Base-by-base conservation (phyloP, 306 rosid species). In the Purshia tridentata region DNA sequence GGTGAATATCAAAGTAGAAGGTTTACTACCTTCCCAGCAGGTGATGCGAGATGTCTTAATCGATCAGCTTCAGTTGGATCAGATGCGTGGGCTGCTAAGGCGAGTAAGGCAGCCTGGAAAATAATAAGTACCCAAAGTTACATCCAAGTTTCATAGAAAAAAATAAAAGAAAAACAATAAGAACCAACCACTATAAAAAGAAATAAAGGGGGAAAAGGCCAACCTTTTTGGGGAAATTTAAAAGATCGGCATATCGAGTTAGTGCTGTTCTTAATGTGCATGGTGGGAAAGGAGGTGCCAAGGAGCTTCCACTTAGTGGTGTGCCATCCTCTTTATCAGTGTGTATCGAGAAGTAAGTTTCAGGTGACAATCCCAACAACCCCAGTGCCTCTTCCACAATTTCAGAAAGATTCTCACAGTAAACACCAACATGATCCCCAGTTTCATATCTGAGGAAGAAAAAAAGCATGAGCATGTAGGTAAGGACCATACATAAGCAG, bases 351-450 rank as follows among this genome's bases (percentile, higher is more conserved):
- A 95, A 95, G 78, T 88, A 86, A 22, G 85, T 83, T 65, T 92
- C 93, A 23, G 96, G 97, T 20, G 97, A 84, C 82, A 88, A 77
- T 62, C 91, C 93, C 75, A 90, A 68, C 77, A 92, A 49, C 45
- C 70, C 83, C 66, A 90, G 45, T 3, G 96, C 93, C 80, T 90
- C 98, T 65, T 90, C 96, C 72, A 92, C 97, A 42, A 81, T 78
- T 79, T 95, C 99, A 50, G 88, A 62, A 62, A 88, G 85, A 83
- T 95, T 95, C 84, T 91, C 99, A 82, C 96, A 88, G 87, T 83
- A 90, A 60, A 95, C 97, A 79, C 98, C 99, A 48, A 95, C 98
- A 76, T 92, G 99, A 83, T 95, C 99, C 74, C 99, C 99, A 3
- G 99, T 92, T 78, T 92, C 99, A 48, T 95, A 95, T 81, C 99